phyloP scores from a whole-genome alignment of 495 filamentous ascomycete species.

The Neurospora cerealis region DNA sequence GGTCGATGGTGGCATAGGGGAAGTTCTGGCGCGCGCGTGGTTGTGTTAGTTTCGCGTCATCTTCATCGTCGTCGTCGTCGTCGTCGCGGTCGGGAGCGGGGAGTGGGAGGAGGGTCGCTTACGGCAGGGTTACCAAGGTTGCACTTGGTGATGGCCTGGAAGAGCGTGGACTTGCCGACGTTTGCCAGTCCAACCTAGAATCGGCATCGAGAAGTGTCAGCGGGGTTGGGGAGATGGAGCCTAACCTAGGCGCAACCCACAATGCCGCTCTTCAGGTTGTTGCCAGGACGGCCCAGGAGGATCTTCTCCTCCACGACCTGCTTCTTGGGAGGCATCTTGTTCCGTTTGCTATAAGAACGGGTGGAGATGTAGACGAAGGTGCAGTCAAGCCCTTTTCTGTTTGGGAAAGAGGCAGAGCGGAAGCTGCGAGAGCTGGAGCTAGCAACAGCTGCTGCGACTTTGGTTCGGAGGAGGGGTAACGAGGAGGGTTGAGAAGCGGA shows the following conservation, averaged over 20 bases:
- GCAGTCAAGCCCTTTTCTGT: conserved; percentile 34
- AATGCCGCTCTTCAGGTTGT: conserved; percentile 99
- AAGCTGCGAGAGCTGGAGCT: conserved; percentile 40
- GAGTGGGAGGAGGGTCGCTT: conserved; percentile 21
- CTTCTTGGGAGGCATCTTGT: conserved; percentile 74
- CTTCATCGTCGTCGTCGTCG: conserved; percentile 3
- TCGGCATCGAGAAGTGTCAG: conserved; percentile 16
- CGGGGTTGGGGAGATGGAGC: conserved; percentile 10
- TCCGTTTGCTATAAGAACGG: conserved; percentile 42
- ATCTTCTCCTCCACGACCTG: conserved; percentile 64
- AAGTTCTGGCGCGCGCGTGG: conserved; percentile 58
- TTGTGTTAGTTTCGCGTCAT: conserved; percentile 14
- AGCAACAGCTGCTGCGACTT: background rate
- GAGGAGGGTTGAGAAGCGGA: conserved; percentile 41
- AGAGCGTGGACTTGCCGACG: conserved; percentile 98
- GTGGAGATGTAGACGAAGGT: conserved; percentile 32
- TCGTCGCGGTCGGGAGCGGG: conserved; percentile 5
- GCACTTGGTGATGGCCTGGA: conserved; percentile 99
- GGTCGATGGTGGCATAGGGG: conserved; percentile 97
- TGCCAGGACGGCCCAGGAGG: conserved; percentile 87
- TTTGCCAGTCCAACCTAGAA: conserved; percentile 93
- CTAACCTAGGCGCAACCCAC: conserved; percentile 48
- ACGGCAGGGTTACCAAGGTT: conserved; percentile 94
- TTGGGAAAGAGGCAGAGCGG: conserved; percentile 41
- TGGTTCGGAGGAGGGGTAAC: conserved; percentile 36